Evolutionary conservation across 192 early-diverging fungal genomes (phyloP), one percentile per base, ranked within the genome.

Genomic region (Entomortierella parvispora): DNA sequence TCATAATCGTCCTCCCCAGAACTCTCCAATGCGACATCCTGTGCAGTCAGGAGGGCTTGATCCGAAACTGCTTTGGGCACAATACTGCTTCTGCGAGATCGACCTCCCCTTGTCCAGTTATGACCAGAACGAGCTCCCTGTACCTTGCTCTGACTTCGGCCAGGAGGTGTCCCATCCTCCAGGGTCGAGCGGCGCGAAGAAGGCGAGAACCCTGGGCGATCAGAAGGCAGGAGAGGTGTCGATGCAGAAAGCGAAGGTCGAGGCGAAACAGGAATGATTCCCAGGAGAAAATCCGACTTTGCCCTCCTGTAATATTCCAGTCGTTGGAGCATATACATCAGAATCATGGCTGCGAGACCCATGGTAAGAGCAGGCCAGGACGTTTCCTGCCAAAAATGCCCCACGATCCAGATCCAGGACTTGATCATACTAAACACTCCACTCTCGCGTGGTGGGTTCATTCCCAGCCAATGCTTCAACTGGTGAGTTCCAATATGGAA

Each of bases 401-500:
- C 47, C 11, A 62, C 34, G 37, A 80, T 46, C 69, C 70, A 72
- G 26, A 58, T 50, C 79, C 79, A 80, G 14, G 62, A 62, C 44
- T 51, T 61, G 65, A 71, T 57, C 79, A 80, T 71, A 23, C 69
- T 50, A 45, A 80, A 71, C 12, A 68, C 40, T 5, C 79, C 63
- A 56, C 55, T 51, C 43, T 69, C 80, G 4, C 57, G 52, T 0
- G 71, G 66, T 11, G 62, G 69, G 9, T 65, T 58, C 45, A 81
- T 45, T 4, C 80, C 80, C 31, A 81, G 28, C 49, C 40, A 50
- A 20, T 66, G 71, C 45, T 68, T 72, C 47, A 81, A 14, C 45
- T 81, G 80, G 22, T 70, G 59, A 2, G 75, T 71, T 4, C 68
- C 75, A 14, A 81, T 81, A 49, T 77, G 72, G 47, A 81, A 71